phyloP scores from a whole-genome alignment of 352 stramenopile species.

The Globisporangium irregulare region DNA sequence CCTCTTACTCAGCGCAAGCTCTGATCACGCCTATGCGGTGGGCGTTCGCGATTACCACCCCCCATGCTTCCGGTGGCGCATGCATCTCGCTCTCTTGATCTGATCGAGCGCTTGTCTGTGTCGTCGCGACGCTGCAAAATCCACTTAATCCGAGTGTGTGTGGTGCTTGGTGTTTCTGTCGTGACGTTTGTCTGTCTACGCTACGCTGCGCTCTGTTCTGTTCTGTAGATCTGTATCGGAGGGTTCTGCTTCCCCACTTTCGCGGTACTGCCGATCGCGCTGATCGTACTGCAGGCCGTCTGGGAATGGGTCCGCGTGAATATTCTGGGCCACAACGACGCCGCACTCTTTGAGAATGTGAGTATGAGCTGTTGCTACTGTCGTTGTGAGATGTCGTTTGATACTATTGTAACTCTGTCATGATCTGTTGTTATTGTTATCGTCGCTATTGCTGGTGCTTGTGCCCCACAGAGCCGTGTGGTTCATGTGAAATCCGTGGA shows the following conservation, averaged over 20 bases:
- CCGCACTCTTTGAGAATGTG: conserved; percentile 48
- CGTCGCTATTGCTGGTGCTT: not conserved
- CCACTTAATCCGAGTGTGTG: not conserved
- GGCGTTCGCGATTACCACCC: not conserved
- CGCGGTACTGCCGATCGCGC: conserved; percentile 63
- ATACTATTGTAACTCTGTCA: conserved; percentile 1
- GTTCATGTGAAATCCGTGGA: conserved; percentile 67
- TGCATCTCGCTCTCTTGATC: not conserved
- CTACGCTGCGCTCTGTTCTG: not conserved
- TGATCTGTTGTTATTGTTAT: not conserved
- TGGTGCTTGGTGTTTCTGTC: not conserved
- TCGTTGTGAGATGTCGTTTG: not conserved
- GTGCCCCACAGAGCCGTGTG: conserved; percentile 44
- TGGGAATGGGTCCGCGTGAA: conserved; percentile 77
- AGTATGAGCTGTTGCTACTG: not conserved
- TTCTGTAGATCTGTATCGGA: conserved; percentile 72
- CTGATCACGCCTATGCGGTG: not conserved
- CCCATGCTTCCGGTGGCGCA: not conserved
- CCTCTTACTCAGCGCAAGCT: not conserved
- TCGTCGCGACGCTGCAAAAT: not conserved
- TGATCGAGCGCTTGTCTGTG: not conserved
- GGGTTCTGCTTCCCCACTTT: conserved; percentile 78
- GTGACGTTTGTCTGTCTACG: not conserved
- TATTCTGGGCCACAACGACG: conserved; percentile 50
- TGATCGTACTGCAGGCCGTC: conserved; percentile 63